A percentile compares a stretch with the other conserved stretches of the same genome.
Conservation (phyloP, 23 red algal genomes). For the Agarophyton chilense region DNA sequence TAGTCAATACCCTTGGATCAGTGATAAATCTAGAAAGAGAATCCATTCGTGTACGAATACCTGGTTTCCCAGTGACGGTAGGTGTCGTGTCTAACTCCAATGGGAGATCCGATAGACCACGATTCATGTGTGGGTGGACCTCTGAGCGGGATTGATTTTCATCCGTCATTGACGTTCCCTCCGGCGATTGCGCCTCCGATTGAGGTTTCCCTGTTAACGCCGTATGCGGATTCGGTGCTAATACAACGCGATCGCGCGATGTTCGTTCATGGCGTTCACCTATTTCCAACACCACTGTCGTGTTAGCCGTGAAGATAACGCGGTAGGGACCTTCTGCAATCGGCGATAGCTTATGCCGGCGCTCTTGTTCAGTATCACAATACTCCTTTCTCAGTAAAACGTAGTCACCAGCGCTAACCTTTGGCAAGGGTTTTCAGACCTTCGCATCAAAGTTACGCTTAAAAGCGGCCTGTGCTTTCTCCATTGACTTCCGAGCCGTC, state of each 20-base stretch:
- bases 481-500: not conserved
- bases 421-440: not conserved
- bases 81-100: no score
- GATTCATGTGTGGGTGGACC: no score
- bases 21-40: no score
- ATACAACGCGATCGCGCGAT: not conserved
- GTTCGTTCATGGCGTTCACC: not conserved
- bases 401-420: not conserved
- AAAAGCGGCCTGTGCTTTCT: not conserved
- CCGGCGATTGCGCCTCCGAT: no score
- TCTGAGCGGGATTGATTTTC: not conserved
- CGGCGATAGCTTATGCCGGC: slow-evolving; percentile 25
- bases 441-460: not conserved
- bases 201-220: no score
- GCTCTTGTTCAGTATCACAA: not conserved
- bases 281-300: not conserved
- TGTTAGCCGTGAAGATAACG: not conserved
- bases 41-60: no score
- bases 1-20: no score
- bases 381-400: not conserved
- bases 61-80: no score
- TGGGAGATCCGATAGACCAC: no score
- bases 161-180: not conserved
- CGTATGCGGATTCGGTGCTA: not conserved
- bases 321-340: slow-evolving; percentile 13